These are phyloP conservation scores for Daldinia sp. DNA, from an alignment of 2,329 filamentous ascomycete genomes.

Conservation along the genomic window DNA sequence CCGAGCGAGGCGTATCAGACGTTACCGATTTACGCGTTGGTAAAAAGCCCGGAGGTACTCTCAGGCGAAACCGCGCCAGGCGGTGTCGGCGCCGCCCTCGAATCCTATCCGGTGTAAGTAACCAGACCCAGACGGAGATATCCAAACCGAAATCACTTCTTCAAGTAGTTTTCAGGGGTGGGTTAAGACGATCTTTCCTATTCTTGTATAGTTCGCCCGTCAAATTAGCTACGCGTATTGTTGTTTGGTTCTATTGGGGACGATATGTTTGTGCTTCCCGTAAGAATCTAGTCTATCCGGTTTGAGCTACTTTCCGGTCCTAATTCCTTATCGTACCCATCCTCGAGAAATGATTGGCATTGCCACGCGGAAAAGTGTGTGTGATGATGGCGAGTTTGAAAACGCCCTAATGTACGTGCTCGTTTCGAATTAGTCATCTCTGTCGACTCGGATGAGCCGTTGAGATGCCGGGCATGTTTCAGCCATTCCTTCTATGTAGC, in stretches of 20 bases:
- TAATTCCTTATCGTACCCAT: constrained; percentile 28
- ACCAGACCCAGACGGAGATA: constrained; percentile 14
- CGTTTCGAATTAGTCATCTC: constrained; percentile 45
- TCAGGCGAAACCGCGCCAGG: constrained; percentile 14
- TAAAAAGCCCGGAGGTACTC: background rate
- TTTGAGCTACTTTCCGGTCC: constrained; percentile 37
- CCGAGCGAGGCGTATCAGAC: constrained; percentile 1
- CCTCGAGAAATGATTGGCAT: constrained; percentile 39
- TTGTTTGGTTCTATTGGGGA: constrained; percentile 30
- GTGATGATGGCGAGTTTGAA: constrained; percentile 37
- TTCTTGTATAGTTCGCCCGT: constrained; percentile 38
- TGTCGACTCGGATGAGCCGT: constrained; percentile 42
- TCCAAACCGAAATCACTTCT: constrained; percentile 25
- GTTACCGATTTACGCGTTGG: constrained; percentile 2
- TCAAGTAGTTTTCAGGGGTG: constrained; percentile 33
- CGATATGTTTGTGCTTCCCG: constrained; percentile 35
- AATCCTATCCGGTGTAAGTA: constrained; percentile 23
- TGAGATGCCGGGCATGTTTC: constrained; percentile 42
- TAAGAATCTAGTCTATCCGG: constrained; percentile 37
- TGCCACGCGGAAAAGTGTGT: constrained; percentile 27
- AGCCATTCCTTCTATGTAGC: constrained; percentile 39
- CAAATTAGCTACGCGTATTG: constrained; percentile 34
- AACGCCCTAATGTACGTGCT: constrained; percentile 43
- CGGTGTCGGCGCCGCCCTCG: constrained; percentile 23
- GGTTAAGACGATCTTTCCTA: constrained; percentile 38